Conservation (phyloP, 2,329 filamentous ascomycete genomes). For the Lasiodiplodia hormozganensis region DNA sequence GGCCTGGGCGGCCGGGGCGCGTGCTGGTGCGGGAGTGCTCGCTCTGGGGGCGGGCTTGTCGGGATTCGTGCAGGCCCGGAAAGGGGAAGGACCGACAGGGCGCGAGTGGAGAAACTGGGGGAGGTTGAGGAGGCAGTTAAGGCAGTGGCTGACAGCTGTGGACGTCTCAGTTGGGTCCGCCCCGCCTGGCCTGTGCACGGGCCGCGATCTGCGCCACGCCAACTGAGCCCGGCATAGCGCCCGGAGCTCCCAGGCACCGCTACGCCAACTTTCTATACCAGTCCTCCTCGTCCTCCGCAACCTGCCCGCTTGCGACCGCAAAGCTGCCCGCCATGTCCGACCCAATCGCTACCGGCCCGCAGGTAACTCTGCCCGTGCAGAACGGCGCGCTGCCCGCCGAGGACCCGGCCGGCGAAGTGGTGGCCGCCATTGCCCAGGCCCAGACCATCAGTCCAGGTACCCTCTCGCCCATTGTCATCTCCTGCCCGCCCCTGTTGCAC, state of each 20-base stretch:
- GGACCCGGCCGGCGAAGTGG: conserved; percentile 45
- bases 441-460: conserved; percentile 51
- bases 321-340: neutral
- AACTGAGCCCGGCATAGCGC: conserved; percentile 9
- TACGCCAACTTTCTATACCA: conserved; percentile 4
- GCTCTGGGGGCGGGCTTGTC: neutral
- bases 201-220: neutral
- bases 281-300: neutral
- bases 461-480: neutral
- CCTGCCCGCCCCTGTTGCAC: neutral
- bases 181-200: neutral
- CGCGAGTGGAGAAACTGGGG: conserved; percentile 4
- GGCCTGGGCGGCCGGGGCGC: conserved; percentile 6
- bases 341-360: neutral
- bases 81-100: conserved; percentile 1
- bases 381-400: conserved; percentile 34
- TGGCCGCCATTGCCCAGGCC: conserved; percentile 47
- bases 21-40: neutral
- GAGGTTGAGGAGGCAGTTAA: neutral
- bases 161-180: conserved; percentile 9
- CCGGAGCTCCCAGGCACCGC: conserved; percentile 16
- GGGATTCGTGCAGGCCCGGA: neutral
- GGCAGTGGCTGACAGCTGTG: neutral
- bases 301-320: neutral
- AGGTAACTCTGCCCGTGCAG: neutral